A percentile compares a stretch with the other conserved stretches of the same genome.
phyloP scores from a whole-genome alignment of 495 filamentous ascomycete genomes.

The Xylaria intraflava region DNA sequence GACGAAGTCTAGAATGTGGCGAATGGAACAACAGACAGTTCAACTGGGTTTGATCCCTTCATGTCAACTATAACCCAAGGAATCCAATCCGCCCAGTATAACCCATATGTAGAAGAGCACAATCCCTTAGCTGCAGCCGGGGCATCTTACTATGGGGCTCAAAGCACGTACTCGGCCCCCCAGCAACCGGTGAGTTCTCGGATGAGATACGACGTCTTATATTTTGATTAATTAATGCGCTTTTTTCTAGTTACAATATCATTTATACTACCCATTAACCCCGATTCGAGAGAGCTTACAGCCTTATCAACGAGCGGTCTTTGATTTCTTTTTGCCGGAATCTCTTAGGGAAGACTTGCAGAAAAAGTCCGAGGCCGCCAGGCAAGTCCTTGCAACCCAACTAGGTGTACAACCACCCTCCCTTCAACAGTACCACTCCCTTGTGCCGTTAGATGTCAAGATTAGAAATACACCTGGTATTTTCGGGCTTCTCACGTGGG shows the following conservation, averaged over 20 bases:
- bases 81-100: constrained; percentile 49
- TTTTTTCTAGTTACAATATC: constrained; percentile 63
- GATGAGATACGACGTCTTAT: not conserved
- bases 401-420: constrained; percentile 50
- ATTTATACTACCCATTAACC: constrained; percentile 86
- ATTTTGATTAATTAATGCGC: not conserved
- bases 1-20: constrained; percentile 16
- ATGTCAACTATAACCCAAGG: constrained; percentile 48
- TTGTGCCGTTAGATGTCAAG: constrained; percentile 82
- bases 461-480: constrained; percentile 61
- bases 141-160: constrained; percentile 43
- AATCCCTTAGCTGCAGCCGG: constrained; percentile 39
- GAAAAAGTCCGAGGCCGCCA: constrained; percentile 75
- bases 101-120: constrained; percentile 61
- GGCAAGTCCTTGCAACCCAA: constrained; percentile 75
- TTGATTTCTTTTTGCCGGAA: constrained; percentile 86
- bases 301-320: constrained; percentile 74
- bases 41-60: constrained; percentile 53
- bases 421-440: constrained; percentile 81
- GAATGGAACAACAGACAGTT: constrained; percentile 22
- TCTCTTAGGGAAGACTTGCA: constrained; percentile 80
- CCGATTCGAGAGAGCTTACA: constrained; percentile 70
- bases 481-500: constrained; percentile 84
- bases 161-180: constrained; percentile 39
- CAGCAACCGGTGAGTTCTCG: constrained; percentile 58